Evolutionary conservation across 176 grass and related monocot species (phyloP).

Genomic region (Paspalum vaginatum): DNA sequence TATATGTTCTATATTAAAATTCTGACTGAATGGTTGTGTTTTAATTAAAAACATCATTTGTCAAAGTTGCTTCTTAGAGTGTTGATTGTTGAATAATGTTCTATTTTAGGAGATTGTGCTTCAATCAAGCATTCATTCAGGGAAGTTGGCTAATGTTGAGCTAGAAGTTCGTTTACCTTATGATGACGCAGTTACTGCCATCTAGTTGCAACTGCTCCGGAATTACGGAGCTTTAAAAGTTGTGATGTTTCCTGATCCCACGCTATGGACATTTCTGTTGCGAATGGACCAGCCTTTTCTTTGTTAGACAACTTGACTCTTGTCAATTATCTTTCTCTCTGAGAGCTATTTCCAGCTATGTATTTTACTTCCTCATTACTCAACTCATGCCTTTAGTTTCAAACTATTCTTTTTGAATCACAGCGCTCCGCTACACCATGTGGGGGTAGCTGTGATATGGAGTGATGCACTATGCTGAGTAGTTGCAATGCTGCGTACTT

Average conservation of each 20-base stretch:
- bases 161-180: background rate
- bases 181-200: background rate
- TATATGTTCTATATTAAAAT: slow-evolving; percentile 1
- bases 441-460: background rate
- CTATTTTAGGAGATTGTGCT: background rate
- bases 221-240: background rate
- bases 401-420: background rate
- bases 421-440: background rate
- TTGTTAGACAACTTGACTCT: background rate
- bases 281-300: background rate
- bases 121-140: background rate
- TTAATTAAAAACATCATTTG: background rate
- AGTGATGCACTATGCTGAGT: slow-evolving; percentile 10
- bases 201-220: background rate
- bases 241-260: slow-evolving; percentile 2
- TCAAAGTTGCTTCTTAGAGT: background rate
- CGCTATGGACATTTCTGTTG: background rate
- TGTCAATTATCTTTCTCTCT: background rate
- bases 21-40: background rate
- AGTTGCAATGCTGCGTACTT: background rate
- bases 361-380: background rate
- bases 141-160: background rate
- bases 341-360: background rate
- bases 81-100: background rate
- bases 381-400: background rate